phyloP scores from a whole-genome alignment of 2,329 filamentous ascomycete genomes.

The Penicillium janthinellum region DNA sequence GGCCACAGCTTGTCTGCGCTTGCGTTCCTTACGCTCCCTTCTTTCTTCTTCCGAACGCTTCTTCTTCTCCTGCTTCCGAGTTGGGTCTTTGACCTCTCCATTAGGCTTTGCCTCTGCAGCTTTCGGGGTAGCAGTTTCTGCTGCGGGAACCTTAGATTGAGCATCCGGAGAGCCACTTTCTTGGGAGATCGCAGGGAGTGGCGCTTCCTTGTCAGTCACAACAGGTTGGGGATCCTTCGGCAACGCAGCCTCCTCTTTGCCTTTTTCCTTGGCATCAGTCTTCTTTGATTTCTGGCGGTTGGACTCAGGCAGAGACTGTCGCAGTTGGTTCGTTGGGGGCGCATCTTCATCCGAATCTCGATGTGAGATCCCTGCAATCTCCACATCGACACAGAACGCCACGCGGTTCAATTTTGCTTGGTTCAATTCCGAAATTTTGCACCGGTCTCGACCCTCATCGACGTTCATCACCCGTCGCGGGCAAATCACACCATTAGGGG shows the following conservation, averaged over 20 bases:
- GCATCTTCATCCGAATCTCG: constrained; percentile 66
- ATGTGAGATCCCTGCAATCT: constrained; percentile 85
- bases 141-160: constrained; percentile 13
- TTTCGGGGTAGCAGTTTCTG: constrained; percentile 7
- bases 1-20: constrained; percentile 78
- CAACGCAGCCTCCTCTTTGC: constrained; percentile 72
- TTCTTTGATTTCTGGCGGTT: constrained; percentile 36
- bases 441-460: constrained; percentile 76
- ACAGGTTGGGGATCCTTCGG: constrained; percentile 66
- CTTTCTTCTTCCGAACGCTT: constrained; percentile 91
- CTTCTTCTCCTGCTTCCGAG: constrained; percentile 91
- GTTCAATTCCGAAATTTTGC: constrained; percentile 75
- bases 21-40: constrained; percentile 89
- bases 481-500: constrained; percentile 69
- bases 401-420: constrained; percentile 81
- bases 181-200: neutral
- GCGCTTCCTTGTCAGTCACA: constrained; percentile 57
- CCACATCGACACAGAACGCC: constrained; percentile 94
- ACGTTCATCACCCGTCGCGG: constrained; percentile 83
- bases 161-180: constrained; percentile 1
- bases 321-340: constrained; percentile 35
- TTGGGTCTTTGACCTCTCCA: constrained; percentile 47
- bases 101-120: constrained; percentile 29
- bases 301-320: constrained; percentile 27
- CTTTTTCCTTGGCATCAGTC: constrained; percentile 61